Evolutionary conservation across 1,284 basidiomycete species (phyloP), one percentile per base, ranked within the genome.

Genomic region (Tilletia indica): DNA sequence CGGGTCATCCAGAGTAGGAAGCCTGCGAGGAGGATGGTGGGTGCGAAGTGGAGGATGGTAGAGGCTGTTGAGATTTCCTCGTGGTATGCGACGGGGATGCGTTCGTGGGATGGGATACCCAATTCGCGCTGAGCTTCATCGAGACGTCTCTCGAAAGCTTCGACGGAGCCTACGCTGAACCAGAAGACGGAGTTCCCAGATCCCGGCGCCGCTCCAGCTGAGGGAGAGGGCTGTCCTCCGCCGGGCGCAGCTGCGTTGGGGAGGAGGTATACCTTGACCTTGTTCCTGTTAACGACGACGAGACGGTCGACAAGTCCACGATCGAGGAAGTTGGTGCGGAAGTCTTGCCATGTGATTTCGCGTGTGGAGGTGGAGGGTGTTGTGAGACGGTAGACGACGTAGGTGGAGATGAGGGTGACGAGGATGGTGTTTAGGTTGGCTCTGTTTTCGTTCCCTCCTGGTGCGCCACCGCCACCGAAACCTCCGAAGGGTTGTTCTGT

Each of bases 291-390:
- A 82, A 98, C 89, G 72, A 99, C 97, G 69, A 90, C 89, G 71
- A 99, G 90, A 82, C 91, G 94, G 79, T 97, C 94, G 38, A 99
- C 97, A 69, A 98, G 89, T 54, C 94, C 96, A 85, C 96, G 95
- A 85, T 97, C 93, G 68, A 98, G 90, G 86, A 97, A 93, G 25
- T 92, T 92, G 68, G 93, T 95, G 73, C 94, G 90, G 87, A 98
- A 98, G 85, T 97, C 95, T 86, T 97, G 95, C 94, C 95, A 98
- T 76, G 95, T 97, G 77, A 98, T 97, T 86, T 98, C 95, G 75
- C 91, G 90, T 4, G 91, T 89, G 21, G 76, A 75, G 5, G 78
- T 71, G 63, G 87, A 87, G 0, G 89, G 86, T 0, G 87, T 86
- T 21, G 87, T 88, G 48, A 90, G 87, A 71, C 88, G 89, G 51